Percentiles rank a stretch among this genome's conserved stretches.
Conservation (phyloP, 495 filamentous ascomycete species). For the Platismatia glauca region DNA sequence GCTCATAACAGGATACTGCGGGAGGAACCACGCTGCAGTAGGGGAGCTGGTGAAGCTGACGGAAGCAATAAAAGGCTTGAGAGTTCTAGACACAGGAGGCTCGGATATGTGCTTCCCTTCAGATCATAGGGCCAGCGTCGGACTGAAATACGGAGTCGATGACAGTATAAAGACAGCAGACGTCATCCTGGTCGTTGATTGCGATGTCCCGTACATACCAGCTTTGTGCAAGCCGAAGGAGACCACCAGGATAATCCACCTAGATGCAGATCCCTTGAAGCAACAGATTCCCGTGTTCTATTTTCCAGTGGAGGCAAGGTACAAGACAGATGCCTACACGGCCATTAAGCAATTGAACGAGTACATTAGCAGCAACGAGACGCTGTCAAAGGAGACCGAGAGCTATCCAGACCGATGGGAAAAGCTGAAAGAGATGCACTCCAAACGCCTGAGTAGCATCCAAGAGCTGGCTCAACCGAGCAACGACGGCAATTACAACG, state of each 20-base stretch:
- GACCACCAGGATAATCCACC: constrained; percentile 62
- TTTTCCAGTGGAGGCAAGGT: constrained; percentile 61
- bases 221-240: constrained; percentile 47
- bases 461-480: constrained; percentile 44
- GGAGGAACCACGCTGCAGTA: constrained; percentile 63
- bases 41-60: constrained; percentile 68
- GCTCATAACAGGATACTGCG: constrained; percentile 74
- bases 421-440: constrained; percentile 50
- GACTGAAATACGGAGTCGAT: constrained; percentile 68
- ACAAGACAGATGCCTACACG: constrained; percentile 64
- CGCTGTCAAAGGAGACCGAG: constrained; percentile 38
- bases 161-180: constrained; percentile 68
- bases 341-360: constrained; percentile 63
- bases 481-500: constrained; percentile 57
- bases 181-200: constrained; percentile 78
- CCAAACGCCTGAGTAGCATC: constrained; percentile 50
- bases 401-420: constrained; percentile 41
- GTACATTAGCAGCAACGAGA: constrained; percentile 44
- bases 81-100: constrained; percentile 82
- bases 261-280: constrained; percentile 83
- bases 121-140: constrained; percentile 64
- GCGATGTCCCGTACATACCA: constrained; percentile 70
- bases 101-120: constrained; percentile 95
- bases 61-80: constrained; percentile 64
- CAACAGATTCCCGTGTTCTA: constrained; percentile 82